These are phyloP conservation scores for Panellus pusillus DNA, from an alignment of 768 basidiomycete genomes.

Conservation along the genomic window DNA sequence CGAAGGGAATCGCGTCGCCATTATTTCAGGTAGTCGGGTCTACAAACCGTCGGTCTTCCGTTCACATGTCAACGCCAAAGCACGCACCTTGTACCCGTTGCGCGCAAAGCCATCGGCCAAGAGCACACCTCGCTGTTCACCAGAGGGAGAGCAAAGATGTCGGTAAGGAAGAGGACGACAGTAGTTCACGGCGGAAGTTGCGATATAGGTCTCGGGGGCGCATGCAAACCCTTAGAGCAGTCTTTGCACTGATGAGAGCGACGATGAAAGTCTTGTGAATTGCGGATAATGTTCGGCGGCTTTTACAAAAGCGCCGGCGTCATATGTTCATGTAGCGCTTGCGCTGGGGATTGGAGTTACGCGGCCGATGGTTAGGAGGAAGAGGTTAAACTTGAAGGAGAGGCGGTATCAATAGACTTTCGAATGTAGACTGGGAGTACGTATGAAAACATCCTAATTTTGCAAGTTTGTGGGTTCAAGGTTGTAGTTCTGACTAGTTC, in stretches of 20 bases:
- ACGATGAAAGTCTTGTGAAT: too few relatives aligned
- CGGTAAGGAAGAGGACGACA: constrained; percentile 44
- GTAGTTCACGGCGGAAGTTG: constrained; percentile 40
- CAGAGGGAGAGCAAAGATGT: constrained; percentile 40
- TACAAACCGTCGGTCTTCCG: constrained; percentile 7
- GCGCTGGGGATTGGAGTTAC: constrained; percentile 75
- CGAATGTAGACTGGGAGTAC: constrained; percentile 11
- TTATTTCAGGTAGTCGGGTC: constrained; percentile 48
- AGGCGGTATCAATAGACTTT: constrained; percentile 62
- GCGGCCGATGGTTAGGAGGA: constrained; percentile 77
- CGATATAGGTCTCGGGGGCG: constrained; percentile 42
- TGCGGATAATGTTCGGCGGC: too few relatives aligned
- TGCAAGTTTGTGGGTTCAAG: too few relatives aligned
- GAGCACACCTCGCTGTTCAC: constrained; percentile 29
- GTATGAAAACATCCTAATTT: too few relatives aligned
- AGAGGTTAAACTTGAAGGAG: constrained; percentile 63
- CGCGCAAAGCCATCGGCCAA: constrained; percentile 15
- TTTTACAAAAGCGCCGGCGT: too few relatives aligned
- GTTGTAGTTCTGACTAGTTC: too few relatives aligned
- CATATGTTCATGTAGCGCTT: too few relatives aligned
- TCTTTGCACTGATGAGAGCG: too few relatives aligned
- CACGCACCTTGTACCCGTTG: constrained; percentile 15
- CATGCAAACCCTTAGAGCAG: constrained; percentile 50
- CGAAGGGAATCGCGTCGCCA: constrained; percentile 40
- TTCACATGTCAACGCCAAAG: not conserved